These are phyloP conservation scores for Gleditsia sinensis DNA, from an alignment of 306 rosid genomes.

Conservation along the genomic window DNA sequence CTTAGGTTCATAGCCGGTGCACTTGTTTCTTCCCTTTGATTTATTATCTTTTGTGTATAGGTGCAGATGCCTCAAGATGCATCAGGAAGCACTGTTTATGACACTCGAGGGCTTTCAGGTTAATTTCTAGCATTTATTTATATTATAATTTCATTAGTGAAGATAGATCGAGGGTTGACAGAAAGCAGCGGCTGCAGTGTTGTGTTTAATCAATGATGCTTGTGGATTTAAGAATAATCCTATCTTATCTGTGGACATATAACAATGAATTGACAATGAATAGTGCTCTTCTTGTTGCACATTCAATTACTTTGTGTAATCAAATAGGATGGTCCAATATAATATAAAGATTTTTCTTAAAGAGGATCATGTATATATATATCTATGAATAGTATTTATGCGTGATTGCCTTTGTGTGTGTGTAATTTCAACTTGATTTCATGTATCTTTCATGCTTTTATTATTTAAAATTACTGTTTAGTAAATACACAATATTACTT, in stretches of 20 bases:
- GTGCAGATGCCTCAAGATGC: conserved; percentile 98
- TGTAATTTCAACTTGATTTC: neutral
- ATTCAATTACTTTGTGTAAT: too few relatives aligned
- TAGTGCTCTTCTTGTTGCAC: neutral
- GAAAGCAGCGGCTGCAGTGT: neutral
- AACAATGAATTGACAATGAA: neutral
- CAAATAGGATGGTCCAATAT: too few relatives aligned
- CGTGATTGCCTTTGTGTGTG: too few relatives aligned
- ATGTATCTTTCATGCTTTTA: neutral
- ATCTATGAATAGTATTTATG: too few relatives aligned
- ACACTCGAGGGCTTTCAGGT: conserved; percentile 96
- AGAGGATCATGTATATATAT: too few relatives aligned
- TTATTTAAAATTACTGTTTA: neutral
- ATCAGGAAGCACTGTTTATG: conserved; percentile 73
- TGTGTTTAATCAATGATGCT: neutral
- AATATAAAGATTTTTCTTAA: too few relatives aligned
- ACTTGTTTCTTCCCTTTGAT: neutral
- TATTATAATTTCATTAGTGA: neutral
- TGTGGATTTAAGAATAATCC: neutral
- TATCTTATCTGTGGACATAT: neutral
- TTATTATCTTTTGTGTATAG: conserved; percentile 41
- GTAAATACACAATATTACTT: neutral
- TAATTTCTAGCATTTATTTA: conserved; percentile 9
- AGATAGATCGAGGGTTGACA: too few relatives aligned
- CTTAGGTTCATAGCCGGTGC: conserved; percentile 4